Conservation (phyloP, 164 flowering plant genomes). For the Vitis rupestris region DNA sequence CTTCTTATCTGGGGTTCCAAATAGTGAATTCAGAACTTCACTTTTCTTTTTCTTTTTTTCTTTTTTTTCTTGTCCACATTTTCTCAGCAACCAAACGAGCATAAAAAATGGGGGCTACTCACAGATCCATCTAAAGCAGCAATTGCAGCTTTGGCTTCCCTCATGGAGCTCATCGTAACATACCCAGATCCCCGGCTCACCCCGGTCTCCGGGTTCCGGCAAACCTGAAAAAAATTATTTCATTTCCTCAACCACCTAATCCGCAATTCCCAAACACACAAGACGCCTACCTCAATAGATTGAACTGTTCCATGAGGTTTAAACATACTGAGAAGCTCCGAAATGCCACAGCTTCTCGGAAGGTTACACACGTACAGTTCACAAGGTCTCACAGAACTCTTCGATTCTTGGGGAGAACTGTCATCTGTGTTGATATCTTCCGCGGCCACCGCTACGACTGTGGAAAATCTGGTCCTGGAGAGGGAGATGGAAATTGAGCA, state of each 20-base stretch:
- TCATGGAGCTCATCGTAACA: slow-evolving; percentile 38
- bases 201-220: slow-evolving; percentile 43
- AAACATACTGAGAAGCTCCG: slow-evolving; percentile 33
- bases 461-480: slow-evolving; percentile 7
- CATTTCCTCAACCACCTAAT: neutral
- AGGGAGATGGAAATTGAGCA: slow-evolving; percentile 7
- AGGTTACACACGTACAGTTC: slow-evolving; percentile 48
- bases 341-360: slow-evolving; percentile 35
- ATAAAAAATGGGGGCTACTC: slow-evolving; percentile 8
- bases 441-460: slow-evolving; percentile 11
- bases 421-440: slow-evolving; percentile 1
- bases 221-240: slow-evolving; percentile 31
- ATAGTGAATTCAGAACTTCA: too few species aligned
- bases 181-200: slow-evolving; percentile 44
- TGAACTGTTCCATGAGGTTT: slow-evolving; percentile 39
- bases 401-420: neutral
- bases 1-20: too few species aligned
- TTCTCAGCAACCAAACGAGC: too few species aligned
- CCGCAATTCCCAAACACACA: neutral
- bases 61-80: too few species aligned
- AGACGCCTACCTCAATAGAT: slow-evolving; percentile 33
- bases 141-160: slow-evolving; percentile 38
- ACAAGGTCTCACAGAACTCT: slow-evolving; percentile 17
- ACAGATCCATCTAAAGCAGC: slow-evolving; percentile 49
- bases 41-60: too few species aligned